Evolutionary conservation across 768 basidiomycete genomes (phyloP).

Genomic region (Obba rivulosa): DNA sequence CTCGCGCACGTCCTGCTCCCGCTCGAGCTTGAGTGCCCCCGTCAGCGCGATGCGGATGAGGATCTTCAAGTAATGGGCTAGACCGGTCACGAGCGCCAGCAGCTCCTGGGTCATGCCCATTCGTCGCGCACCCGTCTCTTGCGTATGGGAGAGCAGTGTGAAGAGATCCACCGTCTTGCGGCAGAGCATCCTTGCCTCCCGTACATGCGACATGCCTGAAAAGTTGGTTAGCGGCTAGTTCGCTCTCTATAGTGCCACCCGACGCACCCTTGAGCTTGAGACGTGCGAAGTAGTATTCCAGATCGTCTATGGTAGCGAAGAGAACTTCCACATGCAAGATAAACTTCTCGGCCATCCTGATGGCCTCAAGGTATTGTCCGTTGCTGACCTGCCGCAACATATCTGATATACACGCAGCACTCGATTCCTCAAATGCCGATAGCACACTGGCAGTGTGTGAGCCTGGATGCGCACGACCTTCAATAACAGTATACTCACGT

Average conservation of each 20-base stretch:
- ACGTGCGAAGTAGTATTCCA: conserved; percentile 81
- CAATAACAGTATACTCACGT: conserved; percentile 55
- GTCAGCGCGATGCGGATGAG: conserved; percentile 97
- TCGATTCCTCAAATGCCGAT: conserved; percentile 98
- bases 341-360: conserved; percentile 98
- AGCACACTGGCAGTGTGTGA: conserved; percentile 55
- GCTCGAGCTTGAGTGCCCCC: conserved; percentile 90
- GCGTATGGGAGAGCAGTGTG: conserved; percentile 91
- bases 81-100: conserved; percentile 94
- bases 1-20: conserved; percentile 76
- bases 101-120: conserved; percentile 98
- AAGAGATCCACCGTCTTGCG: conserved; percentile 99
- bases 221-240: background rate
- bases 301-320: conserved; percentile 94
- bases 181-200: conserved; percentile 97
- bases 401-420: conserved; percentile 97
- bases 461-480: background rate
- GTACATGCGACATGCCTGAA: conserved; percentile 93
- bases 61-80: conserved; percentile 99
- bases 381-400: conserved; percentile 98
- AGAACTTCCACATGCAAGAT: conserved; percentile 97
- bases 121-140: conserved; percentile 83
- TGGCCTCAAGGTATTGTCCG: conserved; percentile 92
- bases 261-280: conserved; percentile 79
- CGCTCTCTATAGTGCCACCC: background rate